Evolutionary conservation across 345 rosid species (phyloP).

Genomic region (Citrus sinensis): DVS_A1.0 CM039161.1:18985501-18986000

Average conservation of each 20-base stretch:
- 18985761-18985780: not conserved
- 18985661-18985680: not conserved
- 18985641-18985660: not conserved
- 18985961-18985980: too few relatives aligned
- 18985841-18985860: too few relatives aligned
- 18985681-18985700: not conserved
- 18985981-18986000: too few relatives aligned
- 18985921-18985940: too few relatives aligned
- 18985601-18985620: not conserved
- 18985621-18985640: not conserved
- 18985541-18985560: conserved; percentile 1
- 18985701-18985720: not conserved
- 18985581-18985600: not conserved
- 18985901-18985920: too few relatives aligned
- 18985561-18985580: not conserved
- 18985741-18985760: not conserved
- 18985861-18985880: too few relatives aligned
- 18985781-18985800: too few relatives aligned
- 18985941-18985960: too few relatives aligned
- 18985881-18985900: too few relatives aligned
- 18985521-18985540: conserved; percentile 5
- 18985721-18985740: not conserved
- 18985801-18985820: not conserved
- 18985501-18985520: not conserved
- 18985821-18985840: too few relatives aligned